A percentile compares a stretch with the other conserved stretches of the same genome.
Conservation (phyloP, 139 green algal genomes). For the Tetraselmis chui region DNA sequence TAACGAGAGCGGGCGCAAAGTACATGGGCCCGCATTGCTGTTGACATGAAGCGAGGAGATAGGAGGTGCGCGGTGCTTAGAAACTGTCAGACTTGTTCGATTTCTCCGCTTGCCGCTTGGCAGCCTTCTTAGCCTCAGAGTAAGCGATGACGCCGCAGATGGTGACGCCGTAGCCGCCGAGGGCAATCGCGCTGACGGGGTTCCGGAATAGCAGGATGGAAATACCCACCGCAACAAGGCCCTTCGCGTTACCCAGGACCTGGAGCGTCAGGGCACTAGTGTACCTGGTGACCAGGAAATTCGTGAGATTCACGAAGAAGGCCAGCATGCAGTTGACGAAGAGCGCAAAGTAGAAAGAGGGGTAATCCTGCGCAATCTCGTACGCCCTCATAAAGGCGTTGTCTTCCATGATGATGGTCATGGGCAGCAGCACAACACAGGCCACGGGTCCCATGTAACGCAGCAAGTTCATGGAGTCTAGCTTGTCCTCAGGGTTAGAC, state of each 20-base stretch:
- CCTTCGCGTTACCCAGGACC: constrained; percentile 95
- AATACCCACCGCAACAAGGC: constrained; percentile 78
- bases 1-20: no score
- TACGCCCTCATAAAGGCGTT: constrained; percentile 5
- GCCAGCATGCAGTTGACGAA: constrained; percentile 78
- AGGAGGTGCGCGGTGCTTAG: no score
- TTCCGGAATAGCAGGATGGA: constrained; percentile 83
- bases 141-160: constrained; percentile 72
- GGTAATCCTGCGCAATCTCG: not conserved
- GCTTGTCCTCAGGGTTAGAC: constrained; percentile 61
- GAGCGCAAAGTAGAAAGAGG: constrained; percentile 55
- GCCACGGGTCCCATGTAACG: constrained; percentile 85
- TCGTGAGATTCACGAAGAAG: constrained; percentile 94
- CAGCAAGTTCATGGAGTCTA: constrained; percentile 86
- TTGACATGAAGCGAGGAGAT: no score
- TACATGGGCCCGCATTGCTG: no score
- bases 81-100: not conserved
- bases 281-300: constrained; percentile 96
- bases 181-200: constrained; percentile 59
- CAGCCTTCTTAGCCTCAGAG: constrained; percentile 20
- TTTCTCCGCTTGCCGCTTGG: not conserved
- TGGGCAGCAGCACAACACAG: constrained; percentile 61
- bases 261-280: constrained; percentile 90
- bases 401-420: constrained; percentile 64
- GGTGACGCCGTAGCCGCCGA: constrained; percentile 77